Percentiles rank a stretch among this genome's conserved stretches.
Conservation (phyloP, 208 protist genomes). For the Acanthamoeba royreba region DNA sequence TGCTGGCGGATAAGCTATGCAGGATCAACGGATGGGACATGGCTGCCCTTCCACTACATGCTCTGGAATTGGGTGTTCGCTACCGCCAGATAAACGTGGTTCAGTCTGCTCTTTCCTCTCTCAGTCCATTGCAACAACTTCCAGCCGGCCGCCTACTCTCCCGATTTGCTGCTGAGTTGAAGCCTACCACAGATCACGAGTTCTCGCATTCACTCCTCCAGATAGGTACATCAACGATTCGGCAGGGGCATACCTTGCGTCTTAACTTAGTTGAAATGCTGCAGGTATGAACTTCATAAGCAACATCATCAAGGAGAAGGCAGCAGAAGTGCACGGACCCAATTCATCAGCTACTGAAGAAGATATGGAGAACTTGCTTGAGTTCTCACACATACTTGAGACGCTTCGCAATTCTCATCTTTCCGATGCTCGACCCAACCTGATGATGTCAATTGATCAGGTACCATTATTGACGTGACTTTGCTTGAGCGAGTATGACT, state of each 20-base stretch:
- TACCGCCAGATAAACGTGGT: constrained; percentile 30
- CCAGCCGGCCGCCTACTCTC: neutral
- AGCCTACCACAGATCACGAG: neutral
- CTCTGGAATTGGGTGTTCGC: constrained; percentile 23
- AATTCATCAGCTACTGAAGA: neutral
- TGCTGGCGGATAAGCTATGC: constrained; percentile 1
- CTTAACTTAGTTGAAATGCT: neutral
- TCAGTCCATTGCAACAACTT: neutral
- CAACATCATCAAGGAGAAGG: constrained; percentile 33
- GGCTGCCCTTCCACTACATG: neutral
- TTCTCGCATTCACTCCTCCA: neutral
- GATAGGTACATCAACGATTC: neutral
- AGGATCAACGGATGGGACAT: constrained; percentile 5
- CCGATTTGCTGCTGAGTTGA: neutral
- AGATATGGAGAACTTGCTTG: neutral
- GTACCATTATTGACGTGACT: neutral
- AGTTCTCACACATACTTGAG: neutral
- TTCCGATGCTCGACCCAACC: neutral
- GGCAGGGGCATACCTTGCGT: neutral
- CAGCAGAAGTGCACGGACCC: neutral
- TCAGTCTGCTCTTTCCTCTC: neutral
- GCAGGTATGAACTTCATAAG: neutral
- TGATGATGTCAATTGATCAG: neutral
- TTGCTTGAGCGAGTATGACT: neutral
- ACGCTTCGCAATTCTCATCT: neutral